These are phyloP conservation scores for Stephanodiscus triporus DNA, from an alignment of 108 stramenopile species.

Conservation along the genomic window DNA sequence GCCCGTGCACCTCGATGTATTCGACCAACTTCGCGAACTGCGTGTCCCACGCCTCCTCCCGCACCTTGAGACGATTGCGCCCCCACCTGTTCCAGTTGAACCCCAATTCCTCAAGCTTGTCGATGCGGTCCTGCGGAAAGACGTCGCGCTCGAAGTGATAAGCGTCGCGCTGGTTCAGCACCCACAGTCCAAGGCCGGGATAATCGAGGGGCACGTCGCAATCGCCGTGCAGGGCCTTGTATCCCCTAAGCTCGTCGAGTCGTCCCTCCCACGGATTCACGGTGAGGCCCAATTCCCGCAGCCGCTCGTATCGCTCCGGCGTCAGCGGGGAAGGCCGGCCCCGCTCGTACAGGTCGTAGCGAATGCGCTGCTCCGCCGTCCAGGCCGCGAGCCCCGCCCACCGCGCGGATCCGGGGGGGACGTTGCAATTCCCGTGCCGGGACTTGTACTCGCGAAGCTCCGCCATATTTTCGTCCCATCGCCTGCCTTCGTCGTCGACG, in stretches of 20 bases:
- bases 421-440: slow-evolving; percentile 42
- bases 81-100: slow-evolving; percentile 47
- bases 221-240: slow-evolving; percentile 29
- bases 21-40: slow-evolving; percentile 30
- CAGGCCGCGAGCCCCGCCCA: slow-evolving; percentile 2
- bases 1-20: slow-evolving; percentile 14
- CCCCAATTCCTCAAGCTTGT: slow-evolving; percentile 26
- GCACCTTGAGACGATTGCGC: slow-evolving; percentile 12
- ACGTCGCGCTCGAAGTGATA: slow-evolving; percentile 13
- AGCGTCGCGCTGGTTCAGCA: slow-evolving; percentile 28
- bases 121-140: slow-evolving; percentile 39
- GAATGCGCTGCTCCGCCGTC: slow-evolving; percentile 15
- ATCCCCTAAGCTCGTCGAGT: slow-evolving; percentile 29
- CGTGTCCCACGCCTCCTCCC: slow-evolving; percentile 40
- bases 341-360: slow-evolving; percentile 10
- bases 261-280: slow-evolving; percentile 32
- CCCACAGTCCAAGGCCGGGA: slow-evolving; percentile 42
- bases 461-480: slow-evolving; percentile 23
- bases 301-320: slow-evolving; percentile 2
- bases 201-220: slow-evolving; percentile 44
- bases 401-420: slow-evolving; percentile 17
- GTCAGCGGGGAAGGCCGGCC: background rate
- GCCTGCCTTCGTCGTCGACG: background rate
- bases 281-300: slow-evolving; percentile 7
- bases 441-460: slow-evolving; percentile 28